These are phyloP conservation scores for Gloeophyllum trabeum DNA, from an alignment of 768 basidiomycete species.

Conservation along the genomic window DNA sequence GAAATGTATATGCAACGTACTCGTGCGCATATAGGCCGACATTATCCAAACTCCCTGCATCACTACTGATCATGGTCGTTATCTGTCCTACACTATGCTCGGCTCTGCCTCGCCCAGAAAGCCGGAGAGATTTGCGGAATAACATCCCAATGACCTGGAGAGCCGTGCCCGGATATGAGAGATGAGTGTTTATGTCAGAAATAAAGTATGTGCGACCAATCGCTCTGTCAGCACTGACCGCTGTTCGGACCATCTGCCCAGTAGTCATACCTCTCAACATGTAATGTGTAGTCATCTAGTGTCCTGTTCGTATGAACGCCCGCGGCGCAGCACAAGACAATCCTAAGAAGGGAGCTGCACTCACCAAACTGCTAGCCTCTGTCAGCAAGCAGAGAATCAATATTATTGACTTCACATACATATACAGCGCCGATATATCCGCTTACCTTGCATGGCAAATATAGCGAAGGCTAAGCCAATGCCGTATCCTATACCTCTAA, in stretches of 20 bases:
- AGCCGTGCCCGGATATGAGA: conserved; percentile 1
- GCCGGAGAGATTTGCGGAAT: conserved; percentile 55
- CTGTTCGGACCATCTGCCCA: conserved; percentile 36
- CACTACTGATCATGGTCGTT: conserved; percentile 60
- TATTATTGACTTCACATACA: not conserved
- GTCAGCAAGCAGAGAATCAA: conserved; percentile 5
- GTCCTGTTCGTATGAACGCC: conserved; percentile 9
- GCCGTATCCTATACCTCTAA: conserved; percentile 46
- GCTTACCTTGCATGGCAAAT: conserved; percentile 48
- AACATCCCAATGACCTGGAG: conserved; percentile 31
- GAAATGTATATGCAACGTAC: conserved; percentile 6
- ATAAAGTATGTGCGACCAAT: not conserved
- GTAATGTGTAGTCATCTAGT: conserved; percentile 32
- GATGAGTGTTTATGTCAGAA: not conserved
- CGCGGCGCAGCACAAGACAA: too few relatives aligned
- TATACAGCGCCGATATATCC: conserved; percentile 1
- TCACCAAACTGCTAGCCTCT: conserved; percentile 23
- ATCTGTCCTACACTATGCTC: conserved; percentile 56
- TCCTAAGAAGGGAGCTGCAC: not conserved
- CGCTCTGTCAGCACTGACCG: too few relatives aligned
- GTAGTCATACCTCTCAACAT: conserved; percentile 34
- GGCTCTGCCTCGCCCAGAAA: conserved; percentile 47
- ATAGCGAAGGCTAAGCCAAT: conserved; percentile 48
- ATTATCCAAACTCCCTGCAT: conserved; percentile 43
- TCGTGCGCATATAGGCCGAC: conserved; percentile 27